Conservation (phyloP, 164 flowering plant species). For the Litsea cubeba region DNA sequence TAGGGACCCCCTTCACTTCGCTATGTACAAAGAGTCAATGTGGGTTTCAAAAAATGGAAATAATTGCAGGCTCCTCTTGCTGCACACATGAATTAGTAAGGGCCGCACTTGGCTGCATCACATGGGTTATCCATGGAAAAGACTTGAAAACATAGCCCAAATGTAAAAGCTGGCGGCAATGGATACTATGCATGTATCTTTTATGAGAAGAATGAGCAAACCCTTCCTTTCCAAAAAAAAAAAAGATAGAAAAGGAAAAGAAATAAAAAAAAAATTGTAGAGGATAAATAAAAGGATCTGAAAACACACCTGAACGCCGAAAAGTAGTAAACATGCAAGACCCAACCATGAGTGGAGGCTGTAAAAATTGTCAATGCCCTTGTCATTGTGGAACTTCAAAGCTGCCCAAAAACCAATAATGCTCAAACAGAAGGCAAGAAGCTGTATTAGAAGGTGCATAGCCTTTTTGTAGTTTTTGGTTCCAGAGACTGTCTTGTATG, state of each 20-base stretch:
- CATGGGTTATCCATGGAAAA: background rate
- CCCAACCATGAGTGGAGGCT: slow-evolving; percentile 99
- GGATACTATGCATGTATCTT: background rate
- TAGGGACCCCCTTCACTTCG: background rate
- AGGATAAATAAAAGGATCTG: background rate
- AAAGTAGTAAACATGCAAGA: slow-evolving; percentile 66
- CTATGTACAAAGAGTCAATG: background rate
- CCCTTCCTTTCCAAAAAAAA: background rate
- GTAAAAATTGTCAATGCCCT: slow-evolving; percentile 96
- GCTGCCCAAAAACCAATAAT: slow-evolving; percentile 88
- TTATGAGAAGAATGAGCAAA: too few species aligned
- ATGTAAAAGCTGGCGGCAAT: background rate
- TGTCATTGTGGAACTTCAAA: slow-evolving; percentile 82
- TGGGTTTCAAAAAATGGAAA: background rate
- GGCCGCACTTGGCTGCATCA: background rate
- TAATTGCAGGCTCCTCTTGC: background rate
- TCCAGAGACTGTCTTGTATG: slow-evolving; percentile 83
- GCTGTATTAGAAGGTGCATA: slow-evolving; percentile 72
- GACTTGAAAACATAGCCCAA: background rate
- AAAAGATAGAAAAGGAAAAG: background rate
- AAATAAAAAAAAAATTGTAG: too few species aligned
- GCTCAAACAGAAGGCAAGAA: slow-evolving; percentile 60
- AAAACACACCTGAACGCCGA: slow-evolving; percentile 62
- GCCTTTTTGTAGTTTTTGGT: slow-evolving; percentile 70
- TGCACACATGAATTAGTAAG: background rate